Conservation (phyloP, 768 basidiomycete species). For the Suillus hirtellus region DNA sequence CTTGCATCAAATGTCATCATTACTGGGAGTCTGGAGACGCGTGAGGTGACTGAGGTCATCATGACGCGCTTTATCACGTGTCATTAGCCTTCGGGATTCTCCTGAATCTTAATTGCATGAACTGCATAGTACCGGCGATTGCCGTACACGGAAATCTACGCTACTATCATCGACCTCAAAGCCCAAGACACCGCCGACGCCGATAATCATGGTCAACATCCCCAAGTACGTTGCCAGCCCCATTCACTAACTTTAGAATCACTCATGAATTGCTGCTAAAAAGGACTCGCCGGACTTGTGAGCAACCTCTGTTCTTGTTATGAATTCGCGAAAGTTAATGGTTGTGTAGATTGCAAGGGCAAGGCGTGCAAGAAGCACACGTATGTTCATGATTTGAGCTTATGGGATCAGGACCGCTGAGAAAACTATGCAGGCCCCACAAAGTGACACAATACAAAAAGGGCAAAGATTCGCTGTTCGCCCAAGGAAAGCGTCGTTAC, state of each 20-base stretch:
- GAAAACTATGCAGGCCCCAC: slow-evolving; percentile 67
- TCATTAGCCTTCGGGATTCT: background rate
- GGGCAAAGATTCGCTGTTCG: slow-evolving; percentile 97
- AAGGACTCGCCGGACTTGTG: slow-evolving; percentile 95
- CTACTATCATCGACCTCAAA: slow-evolving; percentile 12
- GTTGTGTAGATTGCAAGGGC: slow-evolving; percentile 82
- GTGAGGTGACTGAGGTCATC: slow-evolving; percentile 10
- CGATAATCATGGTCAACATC: slow-evolving; percentile 82
- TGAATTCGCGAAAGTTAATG: background rate
- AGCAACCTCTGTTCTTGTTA: slow-evolving; percentile 36
- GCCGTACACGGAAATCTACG: slow-evolving; percentile 20
- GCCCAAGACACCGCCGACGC: slow-evolving; percentile 26
- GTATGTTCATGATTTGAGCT: slow-evolving; percentile 46
- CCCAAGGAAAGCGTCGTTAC: slow-evolving; percentile 99
- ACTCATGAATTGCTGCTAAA: slow-evolving; percentile 18
- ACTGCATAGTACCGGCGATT: slow-evolving; percentile 33
- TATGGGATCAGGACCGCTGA: background rate
- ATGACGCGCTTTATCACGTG: background rate
- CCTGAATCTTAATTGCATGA: slow-evolving; percentile 18
- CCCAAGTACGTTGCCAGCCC: slow-evolving; percentile 70
- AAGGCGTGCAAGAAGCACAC: slow-evolving; percentile 97
- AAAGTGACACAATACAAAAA: slow-evolving; percentile 99
- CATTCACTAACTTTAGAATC: background rate
- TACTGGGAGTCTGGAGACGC: background rate
- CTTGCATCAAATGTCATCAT: background rate